Conservation (phyloP, 192 early-diverging fungal species). For the Podila verticillata region DNA sequence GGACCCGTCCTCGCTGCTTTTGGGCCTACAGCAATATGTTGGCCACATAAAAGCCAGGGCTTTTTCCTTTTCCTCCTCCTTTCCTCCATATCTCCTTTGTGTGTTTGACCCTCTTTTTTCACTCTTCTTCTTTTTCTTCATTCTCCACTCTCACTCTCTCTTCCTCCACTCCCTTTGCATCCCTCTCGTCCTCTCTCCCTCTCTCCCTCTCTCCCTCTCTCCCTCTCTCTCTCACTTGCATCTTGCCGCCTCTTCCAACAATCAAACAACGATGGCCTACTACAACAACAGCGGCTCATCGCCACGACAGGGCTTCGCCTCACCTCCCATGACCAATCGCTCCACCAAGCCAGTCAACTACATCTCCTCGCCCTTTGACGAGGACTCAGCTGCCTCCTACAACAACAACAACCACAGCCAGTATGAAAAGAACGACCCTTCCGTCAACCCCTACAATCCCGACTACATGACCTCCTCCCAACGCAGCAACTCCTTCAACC, state of each 20-base stretch:
- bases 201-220: conserved; percentile 16
- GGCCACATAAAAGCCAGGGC: too few species aligned
- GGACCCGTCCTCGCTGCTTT: too few species aligned
- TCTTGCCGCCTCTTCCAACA: not conserved
- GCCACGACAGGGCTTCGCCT: conserved; percentile 6
- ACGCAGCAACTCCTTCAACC: conserved; percentile 11
- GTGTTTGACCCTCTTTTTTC: not conserved
- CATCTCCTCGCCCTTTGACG: conserved; percentile 24
- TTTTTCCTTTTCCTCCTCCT: too few species aligned
- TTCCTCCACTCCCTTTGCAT: conserved; percentile 3
- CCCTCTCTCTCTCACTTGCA: conserved; percentile 1
- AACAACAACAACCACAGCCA: conserved; percentile 2
- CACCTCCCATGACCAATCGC: conserved; percentile 1
- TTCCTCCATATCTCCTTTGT: not conserved
- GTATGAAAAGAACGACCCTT: conserved; percentile 13
- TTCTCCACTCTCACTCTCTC: conserved; percentile 5
- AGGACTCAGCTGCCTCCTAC: conserved; percentile 4
- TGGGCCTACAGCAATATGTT: too few species aligned
- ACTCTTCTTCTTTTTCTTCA: not conserved
- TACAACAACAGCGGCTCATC: conserved; percentile 20
- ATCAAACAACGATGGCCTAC: not conserved
- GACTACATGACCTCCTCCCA: conserved; percentile 13
- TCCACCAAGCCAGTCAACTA: conserved; percentile 20
- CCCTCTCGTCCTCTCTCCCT: conserved; percentile 15
- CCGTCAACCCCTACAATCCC: conserved; percentile 26